Base-by-base conservation (phyloP, 2,329 filamentous ascomycete genomes). In the Talaromyces sp. region DNA sequence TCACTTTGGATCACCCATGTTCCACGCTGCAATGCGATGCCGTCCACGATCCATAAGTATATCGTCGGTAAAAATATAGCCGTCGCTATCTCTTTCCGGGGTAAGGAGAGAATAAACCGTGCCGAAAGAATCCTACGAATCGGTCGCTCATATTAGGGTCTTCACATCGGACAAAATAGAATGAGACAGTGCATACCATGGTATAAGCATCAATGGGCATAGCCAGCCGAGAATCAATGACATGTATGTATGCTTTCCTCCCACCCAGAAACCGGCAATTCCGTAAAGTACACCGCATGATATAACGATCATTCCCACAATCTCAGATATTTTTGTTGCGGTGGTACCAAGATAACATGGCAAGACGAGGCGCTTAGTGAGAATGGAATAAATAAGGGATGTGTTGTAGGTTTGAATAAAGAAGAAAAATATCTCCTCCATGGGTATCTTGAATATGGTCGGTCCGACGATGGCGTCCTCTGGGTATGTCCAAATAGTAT, bases 221-320 rank as follows among this genome's bases (percentile, higher is more conserved):
- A 88, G 88, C 90, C 90, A 92, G 1, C 83, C 78, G 10, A 92
- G 71, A 36, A 93, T 92, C 66, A 92, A 79, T 0, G 89, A 89
- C 56, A 91, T 76, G 71, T 92, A 92, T 11, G 87, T 90, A 6
- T 59, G 27, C 1, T 58, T 2, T 83, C 84, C 60, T 81, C 75
- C 1, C 79, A 80, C 5, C 80, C 80, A 29, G 74, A 76, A n/a
- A 71, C 76, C 49, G 86, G 76, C 66, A 84, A 79, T 7, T 5
- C 66, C 68, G 66, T 47, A 47, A 47, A 47, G 10, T 8, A 47
- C 43, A 25, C 43, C 43, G 5, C 43, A 25, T 22, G 43, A 47
- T 11, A 47, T 47, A 5, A 13, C 6, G 19, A 47, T 47, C 43
- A 8, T 47, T 47, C 43, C 43, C 43, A 19, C n/a, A 47, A 22